Conservation (phyloP, 2,329 filamentous ascomycete species). For the Microdochium bolleyi region DNA sequence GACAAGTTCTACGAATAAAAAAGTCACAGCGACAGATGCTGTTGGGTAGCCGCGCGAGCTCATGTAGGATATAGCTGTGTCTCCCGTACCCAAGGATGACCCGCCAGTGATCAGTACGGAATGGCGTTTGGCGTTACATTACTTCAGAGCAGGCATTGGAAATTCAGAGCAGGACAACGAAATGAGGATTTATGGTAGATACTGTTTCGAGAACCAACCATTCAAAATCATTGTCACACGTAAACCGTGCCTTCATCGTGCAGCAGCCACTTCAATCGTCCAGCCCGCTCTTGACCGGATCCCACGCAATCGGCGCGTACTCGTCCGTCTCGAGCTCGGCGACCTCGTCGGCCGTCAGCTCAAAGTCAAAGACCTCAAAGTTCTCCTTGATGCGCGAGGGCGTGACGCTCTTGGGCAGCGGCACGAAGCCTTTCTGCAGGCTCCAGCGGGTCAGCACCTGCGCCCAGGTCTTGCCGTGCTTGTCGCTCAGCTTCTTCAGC, state of each 20-base stretch:
- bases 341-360: conserved; percentile 45
- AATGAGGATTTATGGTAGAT: too few relatives aligned
- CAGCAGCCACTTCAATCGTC: conserved; percentile 25
- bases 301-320: conserved; percentile 49
- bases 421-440: conserved; percentile 68
- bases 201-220: too few relatives aligned
- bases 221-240: too few relatives aligned
- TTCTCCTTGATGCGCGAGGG: conserved; percentile 61
- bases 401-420: conserved; percentile 67
- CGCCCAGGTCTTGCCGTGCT: conserved; percentile 65
- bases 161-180: too few relatives aligned
- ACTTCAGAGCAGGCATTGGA: too few relatives aligned
- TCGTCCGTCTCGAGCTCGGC: conserved; percentile 38
- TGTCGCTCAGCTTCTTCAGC: conserved; percentile 57
- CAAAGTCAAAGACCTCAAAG: conserved; percentile 44
- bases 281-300: conserved; percentile 40
- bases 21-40: too few relatives aligned
- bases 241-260: too few relatives aligned
- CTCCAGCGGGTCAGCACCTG: conserved; percentile 78
- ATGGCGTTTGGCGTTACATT: too few relatives aligned
- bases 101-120: too few relatives aligned
- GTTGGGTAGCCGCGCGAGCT: too few relatives aligned
- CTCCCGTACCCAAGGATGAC: too few relatives aligned
- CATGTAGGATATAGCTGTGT: too few relatives aligned
- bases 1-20: conserved; percentile 20